Percentiles rank a stretch among this genome's conserved stretches.
These are phyloP conservation scores for Claviceps africana DNA, from an alignment of 2,329 filamentous ascomycete species.

Conservation along the genomic window DNA sequence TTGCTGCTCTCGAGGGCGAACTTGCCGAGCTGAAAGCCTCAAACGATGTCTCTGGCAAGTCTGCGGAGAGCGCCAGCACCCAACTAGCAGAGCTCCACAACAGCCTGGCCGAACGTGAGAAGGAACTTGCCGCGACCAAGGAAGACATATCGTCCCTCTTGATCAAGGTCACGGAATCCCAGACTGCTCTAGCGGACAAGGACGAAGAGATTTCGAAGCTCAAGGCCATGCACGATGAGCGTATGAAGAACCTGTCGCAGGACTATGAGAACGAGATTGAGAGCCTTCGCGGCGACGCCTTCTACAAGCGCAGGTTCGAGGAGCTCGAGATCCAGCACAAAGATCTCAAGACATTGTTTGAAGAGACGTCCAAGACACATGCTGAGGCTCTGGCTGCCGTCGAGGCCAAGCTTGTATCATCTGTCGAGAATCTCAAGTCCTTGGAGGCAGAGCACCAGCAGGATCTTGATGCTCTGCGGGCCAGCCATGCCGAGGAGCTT, in stretches of 20 bases:
- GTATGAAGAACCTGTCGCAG: slow-evolving; percentile 42
- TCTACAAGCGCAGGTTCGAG: slow-evolving; percentile 50
- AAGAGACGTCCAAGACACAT: slow-evolving; percentile 25
- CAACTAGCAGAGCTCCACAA: slow-evolving; percentile 26
- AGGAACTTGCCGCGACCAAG: slow-evolving; percentile 32
- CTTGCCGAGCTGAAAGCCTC: slow-evolving; percentile 36
- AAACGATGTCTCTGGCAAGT: slow-evolving; percentile 32
- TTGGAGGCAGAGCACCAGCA: slow-evolving; percentile 40
- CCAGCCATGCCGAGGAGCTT: slow-evolving; percentile 44
- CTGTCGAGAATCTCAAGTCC: slow-evolving; percentile 32
- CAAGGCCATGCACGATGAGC: slow-evolving; percentile 41
- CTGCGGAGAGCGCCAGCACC: slow-evolving; percentile 24
- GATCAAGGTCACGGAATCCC: slow-evolving; percentile 32
- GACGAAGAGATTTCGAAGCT: slow-evolving; percentile 36
- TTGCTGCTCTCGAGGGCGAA: slow-evolving; percentile 37
- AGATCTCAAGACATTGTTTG: slow-evolving; percentile 28
- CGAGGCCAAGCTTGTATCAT: slow-evolving; percentile 29
- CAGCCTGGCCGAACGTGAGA: slow-evolving; percentile 28
- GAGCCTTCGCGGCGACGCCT: slow-evolving; percentile 46
- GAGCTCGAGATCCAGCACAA: slow-evolving; percentile 44
- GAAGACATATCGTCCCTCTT: slow-evolving; percentile 28
- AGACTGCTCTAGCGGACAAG: slow-evolving; percentile 32
- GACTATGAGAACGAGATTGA: slow-evolving; percentile 55
- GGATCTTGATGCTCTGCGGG: slow-evolving; percentile 39
- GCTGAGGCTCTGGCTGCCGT: slow-evolving; percentile 27